Conservation (phyloP, 371 early-diverging fungal genomes). For the Lichtheimia hyalospora region DNA sequence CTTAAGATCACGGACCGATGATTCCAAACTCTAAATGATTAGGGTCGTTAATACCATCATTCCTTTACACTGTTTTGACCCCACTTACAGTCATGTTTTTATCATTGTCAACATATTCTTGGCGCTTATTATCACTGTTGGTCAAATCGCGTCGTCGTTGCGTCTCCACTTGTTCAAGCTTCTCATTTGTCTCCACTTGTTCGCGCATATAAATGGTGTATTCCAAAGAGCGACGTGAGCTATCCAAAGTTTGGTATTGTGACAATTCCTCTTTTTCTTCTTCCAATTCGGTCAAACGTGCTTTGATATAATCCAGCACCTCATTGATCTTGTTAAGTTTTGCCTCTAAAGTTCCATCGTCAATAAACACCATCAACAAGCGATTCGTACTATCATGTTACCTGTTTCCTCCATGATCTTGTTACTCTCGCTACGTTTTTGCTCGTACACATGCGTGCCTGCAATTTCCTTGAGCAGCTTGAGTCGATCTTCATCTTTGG, state of each 20-base stretch:
- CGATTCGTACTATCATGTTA: slow-evolving; percentile 16
- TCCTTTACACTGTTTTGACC: background rate
- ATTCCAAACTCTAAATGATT: slow-evolving; percentile 28
- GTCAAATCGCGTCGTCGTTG: slow-evolving; percentile 47
- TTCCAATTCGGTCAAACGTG: slow-evolving; percentile 87
- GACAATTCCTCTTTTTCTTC: slow-evolving; percentile 92
- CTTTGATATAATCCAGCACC: slow-evolving; percentile 86
- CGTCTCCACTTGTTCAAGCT: slow-evolving; percentile 73
- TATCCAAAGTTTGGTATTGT: slow-evolving; percentile 84
- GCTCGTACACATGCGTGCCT: slow-evolving; percentile 98
- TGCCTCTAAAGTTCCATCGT: slow-evolving; percentile 51
- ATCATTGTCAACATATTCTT: slow-evolving; percentile 40
- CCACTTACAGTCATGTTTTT: slow-evolving; percentile 30
- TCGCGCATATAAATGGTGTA: slow-evolving; percentile 92
- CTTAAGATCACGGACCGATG: slow-evolving; percentile 39
- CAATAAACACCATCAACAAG: background rate
- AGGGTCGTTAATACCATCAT: background rate
- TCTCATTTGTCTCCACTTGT: slow-evolving; percentile 74
- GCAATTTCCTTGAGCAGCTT: slow-evolving; percentile 97
- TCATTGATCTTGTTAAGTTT: slow-evolving; percentile 92
- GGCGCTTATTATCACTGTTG: slow-evolving; percentile 37
- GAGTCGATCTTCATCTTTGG: slow-evolving; percentile 90
- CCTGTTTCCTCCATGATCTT: slow-evolving; percentile 94
- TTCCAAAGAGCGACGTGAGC: slow-evolving; percentile 85
- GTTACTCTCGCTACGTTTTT: slow-evolving; percentile 85